phyloP scores from a whole-genome alignment of 352 stramenopile genomes.

The Pythium chondricola region DNA sequence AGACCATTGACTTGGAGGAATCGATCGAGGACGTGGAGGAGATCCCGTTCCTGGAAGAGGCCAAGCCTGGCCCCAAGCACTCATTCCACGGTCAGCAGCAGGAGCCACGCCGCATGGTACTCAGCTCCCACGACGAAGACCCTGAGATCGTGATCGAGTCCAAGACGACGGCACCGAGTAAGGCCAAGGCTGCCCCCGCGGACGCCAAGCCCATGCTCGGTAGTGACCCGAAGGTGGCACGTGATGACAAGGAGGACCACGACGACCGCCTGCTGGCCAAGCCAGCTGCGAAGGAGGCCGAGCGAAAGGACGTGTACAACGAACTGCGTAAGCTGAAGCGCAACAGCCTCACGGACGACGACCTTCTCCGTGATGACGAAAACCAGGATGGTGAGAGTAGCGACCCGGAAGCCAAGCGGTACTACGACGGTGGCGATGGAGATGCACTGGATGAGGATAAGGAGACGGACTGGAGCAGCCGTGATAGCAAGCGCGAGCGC shows the following conservation, averaged over 20 bases:
- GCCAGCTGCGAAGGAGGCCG: conserved; percentile 8
- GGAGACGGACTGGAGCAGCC: conserved; percentile 20
- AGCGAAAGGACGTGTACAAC: conserved; percentile 45
- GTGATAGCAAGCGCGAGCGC: conserved; percentile 40
- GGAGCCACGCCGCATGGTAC: neutral
- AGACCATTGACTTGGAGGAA: conserved; percentile 36
- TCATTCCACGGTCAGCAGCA: neutral
- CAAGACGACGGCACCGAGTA: conserved; percentile 19
- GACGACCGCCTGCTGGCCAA: conserved; percentile 20
- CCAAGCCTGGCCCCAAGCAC: conserved; percentile 35
- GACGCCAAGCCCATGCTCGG: conserved; percentile 14
- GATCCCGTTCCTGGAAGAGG: conserved; percentile 67
- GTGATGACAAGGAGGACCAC: conserved; percentile 19
- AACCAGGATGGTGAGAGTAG: conserved; percentile 14
- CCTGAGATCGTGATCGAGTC: conserved; percentile 53
- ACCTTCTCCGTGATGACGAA: conserved; percentile 5
- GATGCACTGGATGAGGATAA: conserved; percentile 29
- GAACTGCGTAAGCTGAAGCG: conserved; percentile 52
- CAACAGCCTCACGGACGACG: conserved; percentile 24
- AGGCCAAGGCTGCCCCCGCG: conserved; percentile 2
- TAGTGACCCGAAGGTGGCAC: conserved; percentile 16
- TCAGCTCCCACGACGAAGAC: conserved; percentile 33
- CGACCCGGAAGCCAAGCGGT: conserved; percentile 20
- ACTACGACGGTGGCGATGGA: conserved; percentile 8
- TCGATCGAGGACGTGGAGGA: conserved; percentile 78